Evolutionary conservation across 306 rosid genomes (phyloP).

Genomic region (Cicer pinnatifidum): DNA sequence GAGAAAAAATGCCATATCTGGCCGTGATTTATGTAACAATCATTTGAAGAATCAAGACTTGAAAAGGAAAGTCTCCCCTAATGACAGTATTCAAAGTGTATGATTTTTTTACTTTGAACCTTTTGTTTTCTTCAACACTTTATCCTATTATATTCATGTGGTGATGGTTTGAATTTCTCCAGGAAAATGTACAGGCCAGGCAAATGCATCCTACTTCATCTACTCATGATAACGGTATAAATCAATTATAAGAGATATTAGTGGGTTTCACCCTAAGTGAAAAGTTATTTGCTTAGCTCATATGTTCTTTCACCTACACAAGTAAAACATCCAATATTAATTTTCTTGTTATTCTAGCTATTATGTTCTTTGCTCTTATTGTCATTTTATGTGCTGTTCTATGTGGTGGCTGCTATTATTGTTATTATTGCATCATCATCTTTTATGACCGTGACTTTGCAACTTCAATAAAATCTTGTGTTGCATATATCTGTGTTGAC

Average conservation of each 20-base stretch:
- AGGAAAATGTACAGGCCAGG: conserved; percentile 66
- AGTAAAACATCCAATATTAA: conserved; percentile 27
- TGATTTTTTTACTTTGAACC: conserved; percentile 43
- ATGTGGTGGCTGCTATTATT: conserved; percentile 7
- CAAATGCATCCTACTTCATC: conserved; percentile 45
- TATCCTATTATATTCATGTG: conserved; percentile 34
- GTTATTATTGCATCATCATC: conserved; percentile 35
- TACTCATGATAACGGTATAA: conserved; percentile 55
- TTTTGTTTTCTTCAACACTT: conserved; percentile 31
- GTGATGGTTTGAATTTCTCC: conserved; percentile 46
- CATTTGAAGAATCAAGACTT: conserved; percentile 45
- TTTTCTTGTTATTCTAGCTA: conserved; percentile 28
- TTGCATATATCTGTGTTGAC: neutral
- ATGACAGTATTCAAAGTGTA: conserved; percentile 58
- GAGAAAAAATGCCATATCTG: conserved; percentile 44
- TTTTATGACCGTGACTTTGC: conserved; percentile 26
- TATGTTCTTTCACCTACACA: conserved; percentile 23
- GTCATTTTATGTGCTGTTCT: conserved; percentile 23
- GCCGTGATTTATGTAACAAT: conserved; percentile 46
- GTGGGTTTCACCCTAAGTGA: conserved; percentile 10
- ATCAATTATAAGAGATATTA: conserved; percentile 26
- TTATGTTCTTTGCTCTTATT: conserved; percentile 18
- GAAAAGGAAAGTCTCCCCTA: conserved; percentile 68
- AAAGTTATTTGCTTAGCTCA: conserved; percentile 32
- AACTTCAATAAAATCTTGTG: conserved; percentile 1